Base-by-base conservation (phyloP, 768 basidiomycete species). In the Cyclocybe cylindracea region DNA sequence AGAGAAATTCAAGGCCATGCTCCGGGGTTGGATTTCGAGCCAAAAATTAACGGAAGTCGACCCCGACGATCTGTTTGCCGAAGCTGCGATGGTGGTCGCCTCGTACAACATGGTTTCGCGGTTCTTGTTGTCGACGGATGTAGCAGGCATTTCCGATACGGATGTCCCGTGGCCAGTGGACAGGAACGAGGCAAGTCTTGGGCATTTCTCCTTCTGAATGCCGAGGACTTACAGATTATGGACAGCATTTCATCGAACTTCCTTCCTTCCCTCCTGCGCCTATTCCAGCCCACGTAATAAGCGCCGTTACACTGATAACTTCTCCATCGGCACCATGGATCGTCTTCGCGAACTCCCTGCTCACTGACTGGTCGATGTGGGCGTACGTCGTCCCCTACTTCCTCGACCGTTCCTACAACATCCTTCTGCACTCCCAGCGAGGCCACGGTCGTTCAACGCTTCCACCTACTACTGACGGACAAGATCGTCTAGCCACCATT, bases 31-130 rank as follows among this genome's bases (percentile, higher is more conserved):
- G 51, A 61, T 66, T 3, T 18, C 51, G 18, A 37, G 55, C n/a
- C 55, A 57, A 19, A 53, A 56, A 14, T 43, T 57, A 10, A 55
- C 65, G 10, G 64, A 66, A 2, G 45, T 67, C 10, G 58, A 70
- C 39, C 64, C 56, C 0, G 71, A 80, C 40, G 77, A 77, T 61
- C 55, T 81, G 7, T 71, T 84, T 36, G 78, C 82, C 35, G 85
- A 87, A 60, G 79, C 77, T 14, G 72, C 76, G 0, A 73, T 79
- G 46, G 70, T 79, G 2, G 77, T 78, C 0, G 79, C 79, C 4
- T 67, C 73, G 0, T 87, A 87, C 66, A 86, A 86, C 67, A 82
- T 86, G 80, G 85, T 87, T 6, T 85, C 84, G 14, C 74, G 86
- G n/a, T 79, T 86, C 57, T 70, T 87, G 31, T 69, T 85, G 10